Conservation (phyloP, 2,329 filamentous ascomycete species). For the Penicillium sp. region DNA sequence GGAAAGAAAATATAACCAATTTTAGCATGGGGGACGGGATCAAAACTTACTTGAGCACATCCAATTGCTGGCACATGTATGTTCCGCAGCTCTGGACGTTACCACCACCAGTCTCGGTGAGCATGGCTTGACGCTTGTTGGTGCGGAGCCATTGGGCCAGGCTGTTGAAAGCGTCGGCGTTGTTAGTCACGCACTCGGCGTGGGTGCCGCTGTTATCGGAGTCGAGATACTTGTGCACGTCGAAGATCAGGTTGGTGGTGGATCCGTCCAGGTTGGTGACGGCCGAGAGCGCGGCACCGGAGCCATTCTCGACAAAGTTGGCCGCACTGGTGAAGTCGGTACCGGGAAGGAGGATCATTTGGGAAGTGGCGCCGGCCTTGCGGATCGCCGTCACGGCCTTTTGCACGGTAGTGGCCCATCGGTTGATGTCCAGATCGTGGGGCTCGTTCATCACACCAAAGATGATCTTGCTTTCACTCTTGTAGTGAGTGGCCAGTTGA, state of each 20-base stretch:
- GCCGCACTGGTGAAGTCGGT: not conserved
- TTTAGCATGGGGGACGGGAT: too few relatives aligned
- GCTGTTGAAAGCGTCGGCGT: not conserved
- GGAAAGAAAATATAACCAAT: too few relatives aligned
- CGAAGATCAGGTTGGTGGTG: conserved; percentile 1
- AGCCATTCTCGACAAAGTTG: conserved; percentile 1
- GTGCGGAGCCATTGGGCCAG: not conserved
- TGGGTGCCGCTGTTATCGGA: not conserved
- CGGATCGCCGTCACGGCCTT: not conserved
- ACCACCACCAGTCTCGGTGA: not conserved
- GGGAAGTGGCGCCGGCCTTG: not conserved
- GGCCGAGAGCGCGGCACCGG: not conserved
- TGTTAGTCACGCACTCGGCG: not conserved
- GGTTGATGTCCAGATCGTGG: not conserved
- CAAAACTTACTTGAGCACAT: not conserved
- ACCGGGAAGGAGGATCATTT: not conserved
- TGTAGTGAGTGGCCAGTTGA: not conserved
- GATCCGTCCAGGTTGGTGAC: not conserved
- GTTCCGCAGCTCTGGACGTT: not conserved
- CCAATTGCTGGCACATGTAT: not conserved
- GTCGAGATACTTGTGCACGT: conserved; percentile 1
- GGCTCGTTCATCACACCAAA: conserved; percentile 1
- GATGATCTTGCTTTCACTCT: not conserved
- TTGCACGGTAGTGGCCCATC: not conserved
- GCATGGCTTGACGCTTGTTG: not conserved